Evolutionary conservation across 257 asterid genomes (phyloP).

Genomic region (Linaria vulgaris): DNA sequence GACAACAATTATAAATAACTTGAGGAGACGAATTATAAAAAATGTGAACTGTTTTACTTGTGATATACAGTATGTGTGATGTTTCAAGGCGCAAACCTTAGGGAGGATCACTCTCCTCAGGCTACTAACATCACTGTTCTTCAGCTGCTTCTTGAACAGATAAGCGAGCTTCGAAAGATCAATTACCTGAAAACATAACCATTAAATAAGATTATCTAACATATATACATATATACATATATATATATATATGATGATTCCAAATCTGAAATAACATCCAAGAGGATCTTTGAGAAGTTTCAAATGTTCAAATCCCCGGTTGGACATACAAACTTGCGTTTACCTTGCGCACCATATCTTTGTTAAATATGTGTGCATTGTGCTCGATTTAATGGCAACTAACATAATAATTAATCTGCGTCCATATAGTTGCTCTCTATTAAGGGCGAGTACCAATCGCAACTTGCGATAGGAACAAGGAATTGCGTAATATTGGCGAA

Average conservation of each 20-base stretch:
- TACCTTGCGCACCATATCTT: neutral
- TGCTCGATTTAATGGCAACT: conserved; percentile 7
- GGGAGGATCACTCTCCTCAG: conserved; percentile 56
- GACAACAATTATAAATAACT: neutral
- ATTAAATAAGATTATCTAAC: neutral
- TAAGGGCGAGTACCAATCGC: neutral
- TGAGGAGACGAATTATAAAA: neutral
- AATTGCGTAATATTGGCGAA: neutral
- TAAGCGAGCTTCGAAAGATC: conserved; percentile 35
- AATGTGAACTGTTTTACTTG: neutral
- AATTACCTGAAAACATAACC: conserved; percentile 30
- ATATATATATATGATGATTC: too few species aligned
- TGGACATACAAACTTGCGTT: neutral
- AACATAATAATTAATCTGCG: conserved; percentile 6
- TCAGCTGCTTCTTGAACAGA: conserved; percentile 59
- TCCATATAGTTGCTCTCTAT: neutral
- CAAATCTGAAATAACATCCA: neutral
- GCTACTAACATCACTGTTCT: conserved; percentile 48
- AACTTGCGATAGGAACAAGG: neutral
- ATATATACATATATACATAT: neutral
- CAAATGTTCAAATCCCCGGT: neutral
- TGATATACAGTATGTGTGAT: neutral
- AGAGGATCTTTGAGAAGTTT: neutral
- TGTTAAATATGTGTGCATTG: neutral
- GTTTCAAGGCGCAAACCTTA: conserved; percentile 35